These are phyloP conservation scores for Acanthamoeba lenticulata DNA, from an alignment of 208 protist genomes.

Conservation along the genomic window DNA sequence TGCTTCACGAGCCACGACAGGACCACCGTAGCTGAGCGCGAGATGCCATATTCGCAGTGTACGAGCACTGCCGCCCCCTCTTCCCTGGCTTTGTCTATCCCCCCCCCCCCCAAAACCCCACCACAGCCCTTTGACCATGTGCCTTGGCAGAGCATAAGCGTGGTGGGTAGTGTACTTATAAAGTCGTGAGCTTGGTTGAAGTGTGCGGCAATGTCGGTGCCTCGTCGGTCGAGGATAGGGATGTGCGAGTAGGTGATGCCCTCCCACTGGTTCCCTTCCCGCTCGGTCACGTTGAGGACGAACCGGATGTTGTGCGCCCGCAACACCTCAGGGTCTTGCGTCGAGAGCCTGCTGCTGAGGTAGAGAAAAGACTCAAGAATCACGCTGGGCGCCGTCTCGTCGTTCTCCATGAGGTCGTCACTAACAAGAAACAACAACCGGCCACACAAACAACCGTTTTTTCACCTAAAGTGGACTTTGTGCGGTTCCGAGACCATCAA, in stretches of 20 bases:
- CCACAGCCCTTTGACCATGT: too few relatives aligned
- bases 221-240: not conserved
- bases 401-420: not conserved
- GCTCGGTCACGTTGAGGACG: not conserved
- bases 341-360: not conserved
- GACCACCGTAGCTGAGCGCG: not conserved
- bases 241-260: not conserved
- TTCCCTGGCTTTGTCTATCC: not conserved
- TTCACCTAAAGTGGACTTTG: not conserved
- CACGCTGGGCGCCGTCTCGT: not conserved
- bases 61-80: not conserved
- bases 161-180: not conserved
- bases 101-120: too few relatives aligned
- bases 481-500: not conserved
- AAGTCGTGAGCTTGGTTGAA: not conserved
- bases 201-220: not conserved
- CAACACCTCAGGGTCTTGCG: not conserved
- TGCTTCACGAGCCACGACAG: constrained; percentile 6
- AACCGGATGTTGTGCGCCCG: not conserved
- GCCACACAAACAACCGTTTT: too few relatives aligned
- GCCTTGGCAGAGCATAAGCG: too few relatives aligned
- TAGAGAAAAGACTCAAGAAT: not conserved
- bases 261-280: not conserved
- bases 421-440: too few relatives aligned
- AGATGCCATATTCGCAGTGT: constrained; percentile 18